Evolutionary conservation across 225 moss, liverwort and hornwort species (phyloP), one percentile per base, ranked within the genome.

Genomic region (Lunularia cruciata): DNA sequence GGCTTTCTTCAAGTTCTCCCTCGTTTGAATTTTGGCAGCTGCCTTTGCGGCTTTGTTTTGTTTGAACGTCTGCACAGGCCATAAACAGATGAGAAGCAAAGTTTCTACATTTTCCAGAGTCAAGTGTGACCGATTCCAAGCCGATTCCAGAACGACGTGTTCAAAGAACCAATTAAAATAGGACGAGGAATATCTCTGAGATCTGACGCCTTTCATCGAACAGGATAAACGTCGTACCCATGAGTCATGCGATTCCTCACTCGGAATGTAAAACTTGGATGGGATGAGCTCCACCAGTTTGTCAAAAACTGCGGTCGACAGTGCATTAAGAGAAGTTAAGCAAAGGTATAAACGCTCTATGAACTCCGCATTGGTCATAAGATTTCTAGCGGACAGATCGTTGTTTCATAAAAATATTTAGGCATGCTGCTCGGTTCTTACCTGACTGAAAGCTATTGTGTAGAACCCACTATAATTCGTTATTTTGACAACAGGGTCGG

Each of bases 1-100:
- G 4, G 96, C 96, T 77, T 89, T 90, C 79, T 91, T 96, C 82
- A 96, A 54, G 70, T 96, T 96, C 74, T 89, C 72, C 54, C 83
- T 90, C n/a, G 95, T 92, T 56, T 76, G 74, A 60, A 71, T 81
- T 79, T 85, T 89, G 0, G 90, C 87, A 61, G 84, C 90, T 39
- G 86, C 83, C 51, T 90, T 78, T 20, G 88, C 90, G 62, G 86
- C 85, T 68, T 92, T 92, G 75, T 83, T 90, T 85, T 88, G 77
- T 69, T 84, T 88, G 55, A 84, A 87, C 7, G 87, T 83, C 95
- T 96, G 76, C 52, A 65, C 1, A 38, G 9, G 20, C 36, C 18
- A 28, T 14, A 19, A 20, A 30, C 8, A 14, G 13, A 40, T 47
- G 0, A 48, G 66, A 30, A 2, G 3, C 33, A 39, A 36, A 60